Percentiles rank a stretch among this genome's conserved stretches.
Evolutionary conservation across 2,329 filamentous ascomycete genomes (phyloP).

Genomic region (Xylaria sp.): DNA sequence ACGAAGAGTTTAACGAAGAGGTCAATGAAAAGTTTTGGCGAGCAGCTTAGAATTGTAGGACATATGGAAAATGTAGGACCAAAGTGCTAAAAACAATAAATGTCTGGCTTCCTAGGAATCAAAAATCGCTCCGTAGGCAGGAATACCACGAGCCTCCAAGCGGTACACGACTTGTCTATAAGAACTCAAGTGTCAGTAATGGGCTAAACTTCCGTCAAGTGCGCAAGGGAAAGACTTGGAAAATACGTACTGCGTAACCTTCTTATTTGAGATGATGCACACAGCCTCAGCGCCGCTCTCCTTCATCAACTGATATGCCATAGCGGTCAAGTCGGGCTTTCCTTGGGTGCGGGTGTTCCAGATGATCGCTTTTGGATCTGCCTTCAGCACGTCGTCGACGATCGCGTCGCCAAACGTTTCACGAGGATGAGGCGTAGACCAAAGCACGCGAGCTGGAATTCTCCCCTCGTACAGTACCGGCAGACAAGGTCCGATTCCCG

Average conservation of each 20-base stretch:
- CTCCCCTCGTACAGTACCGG: slow-evolving; percentile 28
- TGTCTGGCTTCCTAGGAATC: slow-evolving; percentile 39
- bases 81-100: neutral
- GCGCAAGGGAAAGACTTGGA: neutral
- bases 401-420: slow-evolving; percentile 66
- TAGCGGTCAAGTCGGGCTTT: slow-evolving; percentile 59
- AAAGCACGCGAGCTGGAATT: slow-evolving; percentile 69
- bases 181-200: neutral
- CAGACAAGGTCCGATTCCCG: slow-evolving; percentile 68
- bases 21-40: too few species aligned
- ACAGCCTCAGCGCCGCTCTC: slow-evolving; percentile 70
- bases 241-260: slow-evolving; percentile 56
- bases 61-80: too few species aligned
- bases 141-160: slow-evolving; percentile 68
- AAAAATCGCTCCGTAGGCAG: slow-evolving; percentile 74
- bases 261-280: slow-evolving; percentile 74
- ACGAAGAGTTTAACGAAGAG: too few species aligned
- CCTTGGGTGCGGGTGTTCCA: slow-evolving; percentile 68
- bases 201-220: too few species aligned
- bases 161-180: slow-evolving; percentile 66
- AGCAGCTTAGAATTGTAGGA: too few species aligned
- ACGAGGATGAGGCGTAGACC: slow-evolving; percentile 68
- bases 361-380: slow-evolving; percentile 68
- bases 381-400: slow-evolving; percentile 58
- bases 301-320: slow-evolving; percentile 59